Evolutionary conservation across 2,329 filamentous ascomycete species (phyloP), one percentile per base, ranked within the genome.

Genomic region (Conoideocrella luteorostrata): DNA sequence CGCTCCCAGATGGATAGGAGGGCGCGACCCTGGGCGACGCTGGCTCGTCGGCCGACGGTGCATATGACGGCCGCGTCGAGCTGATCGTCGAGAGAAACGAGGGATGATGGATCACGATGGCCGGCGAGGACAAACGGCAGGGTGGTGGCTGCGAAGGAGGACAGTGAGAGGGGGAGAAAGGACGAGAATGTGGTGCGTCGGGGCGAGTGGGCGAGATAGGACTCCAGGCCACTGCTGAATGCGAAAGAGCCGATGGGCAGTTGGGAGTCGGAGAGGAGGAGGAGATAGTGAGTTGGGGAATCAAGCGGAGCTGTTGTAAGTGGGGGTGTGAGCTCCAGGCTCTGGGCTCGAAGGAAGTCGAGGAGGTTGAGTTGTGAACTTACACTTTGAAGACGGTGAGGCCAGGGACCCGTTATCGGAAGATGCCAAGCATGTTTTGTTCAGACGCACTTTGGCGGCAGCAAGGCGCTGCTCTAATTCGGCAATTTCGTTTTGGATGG

Each of bases 191-290:
- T 60, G 17, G 66, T 57, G 15, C 61, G 48, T 32, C 60, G 62
- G 5, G 50, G 44, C 52, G 71, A 71, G 68, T 93, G 87, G 4
- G 84, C 82, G 15, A 90, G 78, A 62, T 84, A 91, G 32, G 86
- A 91, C 66, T 93, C 87, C 13, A 93, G 75, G 3, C 86, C 86
- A 53, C 80, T 85, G 69, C 82, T 87, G 69, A 91, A 93, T 56
- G 87, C 87, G 66, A 93, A 93, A n/a, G 86, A 88, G 45, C 87
- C 87, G 0, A 93, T 73, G 1, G 87, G 87, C 3, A 93, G 77
- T 12, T 86, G 85, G 2, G 87, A 90, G 69, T 93, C 87, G 38
- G 87, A 80, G 39, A 91, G 80, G 4, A 93, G 73, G 24, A 91
- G 77, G 29, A 89, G 77, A 51, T 84, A 82, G 63, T 91, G 87